These are phyloP conservation scores for Paramecium octaurelia DNA, from an alignment of 73 alveolate genomes.

Conservation along the genomic window DNA sequence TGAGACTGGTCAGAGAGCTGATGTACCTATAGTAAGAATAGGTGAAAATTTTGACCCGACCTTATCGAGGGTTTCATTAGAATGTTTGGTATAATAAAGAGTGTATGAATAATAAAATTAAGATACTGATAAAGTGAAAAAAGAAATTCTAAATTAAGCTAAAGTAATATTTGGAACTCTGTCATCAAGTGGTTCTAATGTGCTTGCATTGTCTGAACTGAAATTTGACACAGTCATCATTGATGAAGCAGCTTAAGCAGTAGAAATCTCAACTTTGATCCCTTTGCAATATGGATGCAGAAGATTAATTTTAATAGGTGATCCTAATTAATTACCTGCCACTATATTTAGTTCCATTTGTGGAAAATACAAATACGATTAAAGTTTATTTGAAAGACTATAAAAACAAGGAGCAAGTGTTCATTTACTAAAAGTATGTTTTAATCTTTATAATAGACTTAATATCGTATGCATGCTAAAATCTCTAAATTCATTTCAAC, in stretches of 20 bases:
- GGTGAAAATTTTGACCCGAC: constrained; percentile 65
- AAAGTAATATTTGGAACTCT: constrained; percentile 63
- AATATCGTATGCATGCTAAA: constrained; percentile 66
- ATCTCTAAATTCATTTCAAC: constrained; percentile 63
- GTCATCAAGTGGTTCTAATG: constrained; percentile 63
- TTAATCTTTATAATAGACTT: background rate
- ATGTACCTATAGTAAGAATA: constrained; percentile 59
- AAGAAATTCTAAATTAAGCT: constrained; percentile 59
- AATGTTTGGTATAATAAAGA: constrained; percentile 45
- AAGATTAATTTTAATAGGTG: constrained; percentile 75
- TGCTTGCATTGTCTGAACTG: background rate
- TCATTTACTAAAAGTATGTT: constrained; percentile 42
- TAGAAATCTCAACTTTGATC: constrained; percentile 68
- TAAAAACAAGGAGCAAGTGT: constrained; percentile 62
- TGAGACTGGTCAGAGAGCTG: constrained; percentile 46
- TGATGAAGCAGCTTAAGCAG: constrained; percentile 81
- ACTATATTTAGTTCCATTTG: constrained; percentile 65
- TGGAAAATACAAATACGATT: constrained; percentile 59
- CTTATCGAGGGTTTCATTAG: constrained; percentile 49
- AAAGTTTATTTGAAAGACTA: constrained; percentile 69
- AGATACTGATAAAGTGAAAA: constrained; percentile 35
- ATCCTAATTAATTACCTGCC: constrained; percentile 75
- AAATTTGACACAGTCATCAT: constrained; percentile 73
- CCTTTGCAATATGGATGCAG: constrained; percentile 70
- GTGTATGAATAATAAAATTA: background rate